These are phyloP conservation scores for Euphorbia schlechtendalii DNA, from an alignment of 441 rosid genomes.

Conservation along the genomic window DNA sequence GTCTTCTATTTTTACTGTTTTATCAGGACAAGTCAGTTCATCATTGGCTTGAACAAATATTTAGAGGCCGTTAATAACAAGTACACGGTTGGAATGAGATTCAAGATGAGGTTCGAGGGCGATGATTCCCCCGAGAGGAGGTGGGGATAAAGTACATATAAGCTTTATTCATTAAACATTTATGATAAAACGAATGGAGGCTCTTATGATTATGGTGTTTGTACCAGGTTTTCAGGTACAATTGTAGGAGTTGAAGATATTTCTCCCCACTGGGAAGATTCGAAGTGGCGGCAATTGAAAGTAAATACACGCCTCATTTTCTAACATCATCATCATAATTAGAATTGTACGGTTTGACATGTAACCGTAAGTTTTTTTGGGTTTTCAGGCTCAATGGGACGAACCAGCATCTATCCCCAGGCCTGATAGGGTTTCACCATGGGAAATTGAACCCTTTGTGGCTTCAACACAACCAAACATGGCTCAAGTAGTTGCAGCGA, in stretches of 20 bases:
- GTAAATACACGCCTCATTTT: slow-evolving; percentile 27
- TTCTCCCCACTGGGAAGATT: slow-evolving; percentile 66
- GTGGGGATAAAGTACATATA: slow-evolving; percentile 21
- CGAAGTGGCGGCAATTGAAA: slow-evolving; percentile 88
- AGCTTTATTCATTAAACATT: background rate
- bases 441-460: slow-evolving; percentile 85
- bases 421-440: slow-evolving; percentile 90
- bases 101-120: slow-evolving; percentile 96
- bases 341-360: background rate
- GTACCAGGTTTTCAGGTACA: slow-evolving; percentile 74
- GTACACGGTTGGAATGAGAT: slow-evolving; percentile 70
- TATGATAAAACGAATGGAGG: background rate
- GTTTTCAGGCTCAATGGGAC: slow-evolving; percentile 83
- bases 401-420: slow-evolving; percentile 69
- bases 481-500: slow-evolving; percentile 37
- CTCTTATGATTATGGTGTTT: background rate
- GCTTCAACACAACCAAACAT: slow-evolving; percentile 36
- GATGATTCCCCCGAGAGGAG: slow-evolving; percentile 93
- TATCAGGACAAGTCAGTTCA: slow-evolving; percentile 78
- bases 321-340: background rate
- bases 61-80: slow-evolving; percentile 51
- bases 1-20: background rate
- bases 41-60: slow-evolving; percentile 66
- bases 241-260: slow-evolving; percentile 70
- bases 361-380: slow-evolving; percentile 5